Percentiles rank a stretch among this genome's conserved stretches.
phyloP scores from a whole-genome alignment of 306 rosid species.

The Trichosanthes cucumerina region DNA sequence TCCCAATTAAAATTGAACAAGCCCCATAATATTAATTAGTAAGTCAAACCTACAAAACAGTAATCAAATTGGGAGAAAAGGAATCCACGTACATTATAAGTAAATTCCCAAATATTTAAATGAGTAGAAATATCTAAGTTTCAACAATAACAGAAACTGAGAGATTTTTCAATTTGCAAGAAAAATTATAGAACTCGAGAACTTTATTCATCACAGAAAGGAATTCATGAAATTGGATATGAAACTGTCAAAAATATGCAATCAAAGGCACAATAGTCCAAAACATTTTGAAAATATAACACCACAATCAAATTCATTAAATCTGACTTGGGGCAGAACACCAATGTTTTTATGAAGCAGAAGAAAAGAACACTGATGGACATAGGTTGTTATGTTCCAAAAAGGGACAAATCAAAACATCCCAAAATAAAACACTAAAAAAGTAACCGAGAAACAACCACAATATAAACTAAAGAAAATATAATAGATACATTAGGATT shows the following conservation, averaged over 20 bases:
- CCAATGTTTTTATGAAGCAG: neutral
- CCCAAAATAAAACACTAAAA: neutral
- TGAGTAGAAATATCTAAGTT: neutral
- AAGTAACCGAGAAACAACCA: neutral
- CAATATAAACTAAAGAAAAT: neutral
- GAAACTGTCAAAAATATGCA: neutral
- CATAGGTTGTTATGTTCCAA: neutral
- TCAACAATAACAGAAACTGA: neutral
- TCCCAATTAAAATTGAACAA: neutral
- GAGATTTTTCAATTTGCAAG: neutral
- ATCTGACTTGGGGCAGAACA: neutral
- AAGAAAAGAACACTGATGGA: neutral
- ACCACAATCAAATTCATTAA: neutral
- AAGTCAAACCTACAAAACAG: neutral
- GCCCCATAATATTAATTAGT: neutral
- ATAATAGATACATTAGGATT: neutral
- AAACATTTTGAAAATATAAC: neutral
- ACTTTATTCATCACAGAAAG: neutral
- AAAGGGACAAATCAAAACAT: neutral
- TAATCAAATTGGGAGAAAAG: neutral
- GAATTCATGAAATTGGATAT: neutral
- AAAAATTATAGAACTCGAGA: neutral
- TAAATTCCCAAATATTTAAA: neutral
- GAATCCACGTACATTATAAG: neutral
- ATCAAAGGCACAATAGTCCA: neutral